These are phyloP conservation scores for Cyclanthera cordifolia DNA, from an alignment of 306 rosid species.

Conservation along the genomic window DNA sequence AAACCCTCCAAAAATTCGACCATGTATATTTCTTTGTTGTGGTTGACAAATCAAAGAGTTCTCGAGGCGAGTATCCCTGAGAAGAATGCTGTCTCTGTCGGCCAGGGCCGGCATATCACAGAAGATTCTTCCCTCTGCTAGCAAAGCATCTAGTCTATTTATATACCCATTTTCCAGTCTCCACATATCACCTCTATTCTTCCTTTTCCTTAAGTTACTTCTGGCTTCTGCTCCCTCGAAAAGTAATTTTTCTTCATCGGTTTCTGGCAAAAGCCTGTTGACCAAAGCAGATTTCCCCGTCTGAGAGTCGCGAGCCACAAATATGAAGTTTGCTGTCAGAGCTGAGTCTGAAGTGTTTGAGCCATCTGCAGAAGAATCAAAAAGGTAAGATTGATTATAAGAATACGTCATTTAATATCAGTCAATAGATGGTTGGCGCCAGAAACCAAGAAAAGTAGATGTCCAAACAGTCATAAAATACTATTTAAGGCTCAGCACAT, in stretches of 20 bases:
- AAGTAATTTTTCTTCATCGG: constrained; percentile 50
- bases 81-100: constrained; percentile 83
- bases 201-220: constrained; percentile 51
- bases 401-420: neutral
- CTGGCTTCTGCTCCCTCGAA: constrained; percentile 71
- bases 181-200: constrained; percentile 37
- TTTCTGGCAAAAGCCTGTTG: constrained; percentile 65
- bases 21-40: constrained; percentile 93
- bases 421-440: neutral
- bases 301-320: constrained; percentile 86
- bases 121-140: constrained; percentile 72
- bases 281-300: constrained; percentile 87
- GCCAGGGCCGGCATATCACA: constrained; percentile 94
- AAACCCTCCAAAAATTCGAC: constrained; percentile 93
- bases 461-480: neutral
- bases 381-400: neutral
- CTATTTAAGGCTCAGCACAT: neutral
- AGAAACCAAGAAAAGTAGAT: neutral
- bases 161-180: constrained; percentile 8
- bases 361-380: constrained; percentile 25
- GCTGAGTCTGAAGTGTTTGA: constrained; percentile 33
- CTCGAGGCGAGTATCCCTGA: constrained; percentile 65
- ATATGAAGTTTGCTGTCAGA: constrained; percentile 85
- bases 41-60: constrained; percentile 86
- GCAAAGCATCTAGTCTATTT: constrained; percentile 32